Evolutionary conservation across 352 stramenopile species (phyloP).

Genomic region (Thalassiosira hispida): DNA sequence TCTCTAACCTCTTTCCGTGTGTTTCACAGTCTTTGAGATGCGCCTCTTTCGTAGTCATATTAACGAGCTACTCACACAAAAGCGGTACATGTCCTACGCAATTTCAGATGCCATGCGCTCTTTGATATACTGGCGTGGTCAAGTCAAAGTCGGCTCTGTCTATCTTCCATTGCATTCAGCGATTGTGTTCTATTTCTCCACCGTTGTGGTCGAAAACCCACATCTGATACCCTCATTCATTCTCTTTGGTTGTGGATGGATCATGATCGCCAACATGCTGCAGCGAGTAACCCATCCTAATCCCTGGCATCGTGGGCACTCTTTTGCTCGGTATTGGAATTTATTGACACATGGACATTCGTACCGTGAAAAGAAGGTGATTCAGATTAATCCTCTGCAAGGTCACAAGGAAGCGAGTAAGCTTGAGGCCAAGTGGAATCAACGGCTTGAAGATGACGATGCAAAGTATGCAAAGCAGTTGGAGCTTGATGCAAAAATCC

Average conservation of each 20-base stretch:
- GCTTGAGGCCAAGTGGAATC: slow-evolving; percentile 61
- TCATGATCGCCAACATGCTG: slow-evolving; percentile 73
- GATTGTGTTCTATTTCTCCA: slow-evolving; percentile 60
- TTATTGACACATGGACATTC: slow-evolving; percentile 58
- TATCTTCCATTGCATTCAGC: slow-evolving; percentile 71
- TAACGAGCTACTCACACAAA: slow-evolving; percentile 71
- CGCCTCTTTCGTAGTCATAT: slow-evolving; percentile 70
- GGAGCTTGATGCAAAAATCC: slow-evolving; percentile 63
- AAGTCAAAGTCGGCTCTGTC: slow-evolving; percentile 66
- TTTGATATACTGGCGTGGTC: slow-evolving; percentile 75
- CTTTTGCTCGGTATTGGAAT: slow-evolving; percentile 68
- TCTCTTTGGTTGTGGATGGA: slow-evolving; percentile 67
- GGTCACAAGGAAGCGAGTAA: slow-evolving; percentile 45
- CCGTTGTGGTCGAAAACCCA: slow-evolving; percentile 66
- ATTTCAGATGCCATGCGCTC: slow-evolving; percentile 63
- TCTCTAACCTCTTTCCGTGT: slow-evolving; percentile 20
- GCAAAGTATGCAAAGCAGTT: slow-evolving; percentile 44
- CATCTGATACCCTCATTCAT: slow-evolving; percentile 64
- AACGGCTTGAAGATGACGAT: slow-evolving; percentile 59
- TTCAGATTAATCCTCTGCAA: slow-evolving; percentile 43
- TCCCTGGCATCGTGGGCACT: slow-evolving; percentile 64
- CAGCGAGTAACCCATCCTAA: slow-evolving; percentile 64
- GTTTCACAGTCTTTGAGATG: slow-evolving; percentile 37
- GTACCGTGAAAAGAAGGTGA: slow-evolving; percentile 3
- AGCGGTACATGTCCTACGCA: slow-evolving; percentile 54